These are phyloP conservation scores for Cystobasidium onofrii DNA, from an alignment of 768 basidiomycete species.

Conservation along the genomic window DNA sequence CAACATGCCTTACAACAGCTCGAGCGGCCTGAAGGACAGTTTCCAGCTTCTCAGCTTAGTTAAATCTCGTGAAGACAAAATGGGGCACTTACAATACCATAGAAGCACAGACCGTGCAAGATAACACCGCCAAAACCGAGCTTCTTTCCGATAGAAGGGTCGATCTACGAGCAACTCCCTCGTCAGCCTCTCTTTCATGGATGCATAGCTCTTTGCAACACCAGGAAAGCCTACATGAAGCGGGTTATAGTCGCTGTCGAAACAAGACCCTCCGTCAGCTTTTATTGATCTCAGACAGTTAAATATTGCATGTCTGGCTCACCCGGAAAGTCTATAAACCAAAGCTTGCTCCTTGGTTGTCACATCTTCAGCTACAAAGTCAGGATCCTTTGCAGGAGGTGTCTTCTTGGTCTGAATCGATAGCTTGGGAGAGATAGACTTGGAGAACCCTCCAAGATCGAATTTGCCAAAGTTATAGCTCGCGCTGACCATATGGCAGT, in stretches of 20 bases:
- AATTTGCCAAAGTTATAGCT: slow-evolving; percentile 64
- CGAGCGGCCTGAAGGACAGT: slow-evolving; percentile 59
- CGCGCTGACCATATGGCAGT: slow-evolving; percentile 61
- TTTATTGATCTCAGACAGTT: no score
- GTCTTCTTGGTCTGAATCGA: slow-evolving; percentile 57
- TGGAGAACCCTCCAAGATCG: slow-evolving; percentile 58
- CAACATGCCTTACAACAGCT: slow-evolving; percentile 60
- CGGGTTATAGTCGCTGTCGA: slow-evolving; percentile 58
- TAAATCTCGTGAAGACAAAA: no score
- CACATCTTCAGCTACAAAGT: slow-evolving; percentile 58
- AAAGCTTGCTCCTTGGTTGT: slow-evolving; percentile 60
- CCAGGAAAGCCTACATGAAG: slow-evolving; percentile 52
- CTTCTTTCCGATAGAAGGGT: slow-evolving; percentile 63
- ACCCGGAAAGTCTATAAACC: slow-evolving; percentile 62
- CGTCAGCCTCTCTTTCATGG: no score
- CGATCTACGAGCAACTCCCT: slow-evolving; percentile 49
- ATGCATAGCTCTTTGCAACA: no score
- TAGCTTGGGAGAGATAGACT: slow-evolving; percentile 57
- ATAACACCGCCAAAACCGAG: slow-evolving; percentile 67
- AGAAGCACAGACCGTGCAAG: slow-evolving; percentile 73
- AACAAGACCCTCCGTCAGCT: neutral
- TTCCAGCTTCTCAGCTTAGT: no score
- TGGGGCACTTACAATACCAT: slow-evolving; percentile 49
- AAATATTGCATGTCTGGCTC: no score
- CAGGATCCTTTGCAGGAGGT: slow-evolving; percentile 53